Evolutionary conservation across 192 early-diverging fungal species (phyloP).

Genomic region (Coemansia sp.): DNA sequence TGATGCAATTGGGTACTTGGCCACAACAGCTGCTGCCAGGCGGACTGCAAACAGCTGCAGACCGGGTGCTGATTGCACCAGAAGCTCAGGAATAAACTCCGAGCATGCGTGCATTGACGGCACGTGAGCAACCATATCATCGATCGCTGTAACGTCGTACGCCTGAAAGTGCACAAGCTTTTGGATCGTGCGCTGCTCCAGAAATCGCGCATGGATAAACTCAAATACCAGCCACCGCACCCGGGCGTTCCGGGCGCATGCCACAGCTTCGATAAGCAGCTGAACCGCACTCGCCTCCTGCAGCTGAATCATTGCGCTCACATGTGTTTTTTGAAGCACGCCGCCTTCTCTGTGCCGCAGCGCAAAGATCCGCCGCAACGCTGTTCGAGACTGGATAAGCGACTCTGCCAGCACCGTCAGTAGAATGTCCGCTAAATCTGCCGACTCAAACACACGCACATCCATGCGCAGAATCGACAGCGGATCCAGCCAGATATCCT

Average conservation of each 20-base stretch:
- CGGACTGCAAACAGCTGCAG: constrained; percentile 46
- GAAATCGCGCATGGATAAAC: constrained; percentile 63
- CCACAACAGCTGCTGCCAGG: constrained; percentile 38
- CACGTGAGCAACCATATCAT: constrained; percentile 58
- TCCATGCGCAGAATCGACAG: constrained; percentile 59
- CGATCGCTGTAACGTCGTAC: constrained; percentile 55
- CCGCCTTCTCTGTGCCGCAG: constrained; percentile 24
- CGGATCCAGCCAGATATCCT: constrained; percentile 60
- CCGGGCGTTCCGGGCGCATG: constrained; percentile 7
- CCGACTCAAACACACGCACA: constrained; percentile 56
- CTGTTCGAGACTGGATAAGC: constrained; percentile 49
- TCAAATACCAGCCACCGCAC: constrained; percentile 48
- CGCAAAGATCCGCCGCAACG: constrained; percentile 45
- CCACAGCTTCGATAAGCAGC: constrained; percentile 53
- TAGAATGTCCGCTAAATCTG: constrained; percentile 33
- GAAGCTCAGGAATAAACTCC: constrained; percentile 61
- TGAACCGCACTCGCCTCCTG: constrained; percentile 61
- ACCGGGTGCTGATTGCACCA: constrained; percentile 40
- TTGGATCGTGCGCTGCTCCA: constrained; percentile 57
- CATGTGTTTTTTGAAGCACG: constrained; percentile 30
- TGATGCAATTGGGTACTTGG: constrained; percentile 43
- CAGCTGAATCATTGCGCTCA: constrained; percentile 55
- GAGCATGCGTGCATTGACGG: constrained; percentile 65
- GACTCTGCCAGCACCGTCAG: constrained; percentile 44
- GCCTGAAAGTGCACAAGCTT: constrained; percentile 66